A percentile compares a stretch with the other conserved stretches of the same genome.
These are phyloP conservation scores for Rubus parviflorus DNA, from an alignment of 306 rosid genomes.

Conservation along the genomic window DNA sequence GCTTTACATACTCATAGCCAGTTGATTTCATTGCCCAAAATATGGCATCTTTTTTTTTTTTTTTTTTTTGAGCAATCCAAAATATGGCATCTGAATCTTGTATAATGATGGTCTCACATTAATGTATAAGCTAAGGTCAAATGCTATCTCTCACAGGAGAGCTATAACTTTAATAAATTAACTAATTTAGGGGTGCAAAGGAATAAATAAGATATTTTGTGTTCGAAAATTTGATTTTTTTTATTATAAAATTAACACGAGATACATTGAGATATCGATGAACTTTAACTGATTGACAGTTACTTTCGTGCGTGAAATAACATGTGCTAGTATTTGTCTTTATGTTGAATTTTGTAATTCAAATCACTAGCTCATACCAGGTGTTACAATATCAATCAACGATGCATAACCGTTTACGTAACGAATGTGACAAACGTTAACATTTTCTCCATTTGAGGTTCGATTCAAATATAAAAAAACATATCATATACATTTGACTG, in stretches of 20 bases:
- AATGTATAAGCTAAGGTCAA: too few relatives aligned
- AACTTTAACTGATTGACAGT: neutral
- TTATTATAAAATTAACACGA: neutral
- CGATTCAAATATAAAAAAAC: neutral
- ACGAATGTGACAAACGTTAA: neutral
- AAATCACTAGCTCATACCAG: neutral
- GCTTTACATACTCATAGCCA: neutral
- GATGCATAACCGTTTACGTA: neutral
- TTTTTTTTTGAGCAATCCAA: too few relatives aligned
- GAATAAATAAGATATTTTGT: too few relatives aligned
- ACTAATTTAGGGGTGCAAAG: too few relatives aligned
- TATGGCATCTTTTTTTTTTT: too few relatives aligned
- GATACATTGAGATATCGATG: neutral
- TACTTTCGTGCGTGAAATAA: neutral
- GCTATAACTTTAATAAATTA: too few relatives aligned
- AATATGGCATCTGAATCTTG: neutral
- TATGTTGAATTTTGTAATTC: neutral
- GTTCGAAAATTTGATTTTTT: too few relatives aligned
- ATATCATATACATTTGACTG: too few relatives aligned
- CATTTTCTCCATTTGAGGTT: neutral
- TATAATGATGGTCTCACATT: too few relatives aligned
- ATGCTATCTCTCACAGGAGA: too few relatives aligned
- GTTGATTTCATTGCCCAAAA: neutral
- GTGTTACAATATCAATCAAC: neutral
- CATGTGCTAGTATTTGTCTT: neutral